phyloP scores from a whole-genome alignment of 371 early-diverging fungal species.

The Mortierella sp. region DNA sequence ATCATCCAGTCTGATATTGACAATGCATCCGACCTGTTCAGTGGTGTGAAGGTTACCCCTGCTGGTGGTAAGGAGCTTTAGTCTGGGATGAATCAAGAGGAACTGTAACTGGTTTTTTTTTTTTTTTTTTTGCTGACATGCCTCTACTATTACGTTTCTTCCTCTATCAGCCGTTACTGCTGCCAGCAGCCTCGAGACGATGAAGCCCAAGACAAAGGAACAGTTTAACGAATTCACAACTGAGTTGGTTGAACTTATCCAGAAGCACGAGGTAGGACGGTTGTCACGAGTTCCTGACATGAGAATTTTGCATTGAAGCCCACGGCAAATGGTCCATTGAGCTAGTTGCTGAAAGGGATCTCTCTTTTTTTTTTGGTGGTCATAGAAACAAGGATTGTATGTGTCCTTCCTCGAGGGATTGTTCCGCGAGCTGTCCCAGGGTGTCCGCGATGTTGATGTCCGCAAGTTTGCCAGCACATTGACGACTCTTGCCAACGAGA shows the following conservation, averaged over 20 bases:
- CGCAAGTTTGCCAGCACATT: slow-evolving; percentile 81
- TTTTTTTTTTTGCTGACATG: not conserved
- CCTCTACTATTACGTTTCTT: not conserved
- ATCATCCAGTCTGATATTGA: slow-evolving; percentile 86
- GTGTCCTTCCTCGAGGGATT: slow-evolving; percentile 81
- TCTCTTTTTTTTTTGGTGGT: slow-evolving; percentile 1
- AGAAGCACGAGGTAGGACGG: slow-evolving; percentile 69
- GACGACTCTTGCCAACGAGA: slow-evolving; percentile 89
- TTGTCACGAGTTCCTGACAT: not conserved
- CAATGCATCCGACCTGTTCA: slow-evolving; percentile 87
- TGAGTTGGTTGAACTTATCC: slow-evolving; percentile 75
- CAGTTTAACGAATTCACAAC: slow-evolving; percentile 85
- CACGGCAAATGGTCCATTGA: not conserved
- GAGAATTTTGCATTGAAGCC: not conserved
- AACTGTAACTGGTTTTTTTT: not conserved
- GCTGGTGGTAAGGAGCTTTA: slow-evolving; percentile 14
- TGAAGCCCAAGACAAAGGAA: slow-evolving; percentile 83
- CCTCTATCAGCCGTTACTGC: slow-evolving; percentile 49
- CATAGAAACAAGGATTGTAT: slow-evolving; percentile 59
- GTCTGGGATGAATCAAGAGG: not conserved
- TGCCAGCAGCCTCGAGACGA: slow-evolving; percentile 66
- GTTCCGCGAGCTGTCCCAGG: slow-evolving; percentile 79
- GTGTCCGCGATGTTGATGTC: slow-evolving; percentile 85
- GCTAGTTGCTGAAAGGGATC: slow-evolving; percentile 1
- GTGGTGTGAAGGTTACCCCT: slow-evolving; percentile 68